phyloP scores from a whole-genome alignment of 2,329 filamentous ascomycete genomes.

The Curvularia sp. region DNA sequence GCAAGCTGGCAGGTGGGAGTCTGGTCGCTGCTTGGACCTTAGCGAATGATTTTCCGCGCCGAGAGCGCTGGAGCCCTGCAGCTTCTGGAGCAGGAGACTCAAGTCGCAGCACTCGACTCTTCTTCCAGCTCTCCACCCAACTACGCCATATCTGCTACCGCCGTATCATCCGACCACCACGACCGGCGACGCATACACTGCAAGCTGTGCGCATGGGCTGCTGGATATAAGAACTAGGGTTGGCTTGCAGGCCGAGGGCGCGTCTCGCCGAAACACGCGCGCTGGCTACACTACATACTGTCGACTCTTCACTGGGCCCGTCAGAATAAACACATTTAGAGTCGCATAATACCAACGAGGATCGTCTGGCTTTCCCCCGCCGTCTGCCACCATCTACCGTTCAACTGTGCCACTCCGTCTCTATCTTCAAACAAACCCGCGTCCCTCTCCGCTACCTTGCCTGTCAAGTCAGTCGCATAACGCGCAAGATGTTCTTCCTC shows the following conservation, averaged over 20 bases:
- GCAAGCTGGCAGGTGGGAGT: slow-evolving; percentile 31
- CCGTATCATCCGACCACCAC: slow-evolving; percentile 19
- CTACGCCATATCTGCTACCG: slow-evolving; percentile 18
- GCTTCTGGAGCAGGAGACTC: slow-evolving; percentile 13
- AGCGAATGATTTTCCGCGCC: slow-evolving; percentile 32
- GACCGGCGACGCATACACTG: slow-evolving; percentile 28
- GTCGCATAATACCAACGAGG: slow-evolving; percentile 33
- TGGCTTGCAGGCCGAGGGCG: slow-evolving; percentile 43
- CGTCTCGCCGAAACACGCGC: slow-evolving; percentile 36
- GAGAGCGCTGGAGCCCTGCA: slow-evolving; percentile 15
- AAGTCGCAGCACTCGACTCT: slow-evolving; percentile 19
- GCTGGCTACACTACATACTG: slow-evolving; percentile 22
- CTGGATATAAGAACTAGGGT: slow-evolving; percentile 28
- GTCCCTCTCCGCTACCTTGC: slow-evolving; percentile 13
- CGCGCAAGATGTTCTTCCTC: slow-evolving; percentile 87
- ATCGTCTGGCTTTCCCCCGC: slow-evolving; percentile 14
- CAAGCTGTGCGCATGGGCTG: slow-evolving; percentile 39
- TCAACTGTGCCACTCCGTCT: slow-evolving; percentile 26
- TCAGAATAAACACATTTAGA: slow-evolving; percentile 36
- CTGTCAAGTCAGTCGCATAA: slow-evolving; percentile 18
- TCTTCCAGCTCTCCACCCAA: slow-evolving; percentile 21
- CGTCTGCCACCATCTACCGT: slow-evolving; percentile 13
- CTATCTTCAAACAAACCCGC: slow-evolving; percentile 13
- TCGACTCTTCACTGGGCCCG: slow-evolving; percentile 27
- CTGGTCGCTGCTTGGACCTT: slow-evolving; percentile 18